Evolutionary conservation across 306 rosid genomes (phyloP), one percentile per base, ranked within the genome.

Genomic region (Potentilla sterilis): DNA sequence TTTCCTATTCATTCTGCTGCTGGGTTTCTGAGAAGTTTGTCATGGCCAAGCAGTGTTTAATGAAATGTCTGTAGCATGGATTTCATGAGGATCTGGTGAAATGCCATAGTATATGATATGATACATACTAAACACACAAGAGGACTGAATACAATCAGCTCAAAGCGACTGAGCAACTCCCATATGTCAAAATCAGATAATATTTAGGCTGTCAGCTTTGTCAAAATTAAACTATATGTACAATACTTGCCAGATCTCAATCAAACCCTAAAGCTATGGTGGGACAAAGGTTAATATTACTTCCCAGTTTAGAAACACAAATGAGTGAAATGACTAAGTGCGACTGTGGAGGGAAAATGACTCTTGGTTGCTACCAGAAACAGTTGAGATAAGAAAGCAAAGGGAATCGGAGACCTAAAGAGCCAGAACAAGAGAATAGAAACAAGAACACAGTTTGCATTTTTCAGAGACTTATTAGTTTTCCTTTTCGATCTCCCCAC

Each of bases 391-490:
- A 34, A 59, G 59, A 44, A 74, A 61, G 70, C 58, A 74, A 74
- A 44, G 37, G 70, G 70, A 66, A 74, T 74, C 59, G 21, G 57
- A 74, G 69, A 43, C 44, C 44, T 10, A 61, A 1, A 21, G 44
- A 42, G 46, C 70, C n/a, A 44, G 44, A 74, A 43, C 77, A 74
- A 74, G 49, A 43, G 69, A 43, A 74, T 74, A 34, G 44, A 32
- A 43, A 74, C 77, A 74, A 74, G 46, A 32, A 19, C 32, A 73
- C 46, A 14, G 77, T 73, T 61, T 74, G 69, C 58, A 61, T 44
- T 43, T 61, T 74, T 24, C 77, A 61, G n/a, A 73, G 68, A 57
- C 22, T 22, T 38, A 41, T 4, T 59, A 59, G 38, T 59, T 73
- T 28, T 73, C 76, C 67, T 57, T 41, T 42, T 44, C 21, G 42